A percentile compares a stretch with the other conserved stretches of the same genome.
Conservation (phyloP, 2,329 filamentous ascomycete species). For the Corynespora cassiicola region DNA sequence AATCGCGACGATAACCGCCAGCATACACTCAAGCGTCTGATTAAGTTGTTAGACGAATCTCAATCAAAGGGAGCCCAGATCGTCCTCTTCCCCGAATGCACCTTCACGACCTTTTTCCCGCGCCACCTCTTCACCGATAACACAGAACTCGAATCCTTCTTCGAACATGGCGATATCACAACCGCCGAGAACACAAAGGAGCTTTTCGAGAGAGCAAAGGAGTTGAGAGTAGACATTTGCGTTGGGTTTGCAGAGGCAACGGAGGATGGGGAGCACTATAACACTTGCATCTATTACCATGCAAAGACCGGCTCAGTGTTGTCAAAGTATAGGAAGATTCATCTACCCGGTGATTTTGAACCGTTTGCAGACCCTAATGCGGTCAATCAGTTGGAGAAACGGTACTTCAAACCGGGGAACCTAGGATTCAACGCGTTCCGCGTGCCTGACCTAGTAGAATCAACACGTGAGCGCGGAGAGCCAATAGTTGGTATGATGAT, state of each 20-base stretch:
- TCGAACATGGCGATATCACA: constrained; percentile 53
- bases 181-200: constrained; percentile 51
- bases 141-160: constrained; percentile 54
- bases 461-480: constrained; percentile 44
- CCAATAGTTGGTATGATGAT: constrained; percentile 62
- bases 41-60: constrained; percentile 55
- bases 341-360: constrained; percentile 25
- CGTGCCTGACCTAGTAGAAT: constrained; percentile 27
- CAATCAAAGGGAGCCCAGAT: constrained; percentile 52
- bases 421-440: constrained; percentile 53
- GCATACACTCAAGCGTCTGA: constrained; percentile 54
- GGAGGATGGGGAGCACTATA: constrained; percentile 39
- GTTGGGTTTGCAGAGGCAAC: constrained; percentile 60
- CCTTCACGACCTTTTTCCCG: constrained; percentile 64
- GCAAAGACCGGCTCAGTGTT: constrained; percentile 20
- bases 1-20: constrained; percentile 47
- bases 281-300: constrained; percentile 28
- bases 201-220: constrained; percentile 55
- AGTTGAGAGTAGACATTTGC: constrained; percentile 57
- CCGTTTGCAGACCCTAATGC: constrained; percentile 47
- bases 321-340: constrained; percentile 26
- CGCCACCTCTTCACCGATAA: constrained; percentile 55
- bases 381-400: constrained; percentile 62
- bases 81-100: constrained; percentile 60
- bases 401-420: constrained; percentile 60